Percentiles rank a stretch among this genome's conserved stretches.
phyloP scores from a whole-genome alignment of 139 green algal genomes.

The Chlorella vulgaris region DNA sequence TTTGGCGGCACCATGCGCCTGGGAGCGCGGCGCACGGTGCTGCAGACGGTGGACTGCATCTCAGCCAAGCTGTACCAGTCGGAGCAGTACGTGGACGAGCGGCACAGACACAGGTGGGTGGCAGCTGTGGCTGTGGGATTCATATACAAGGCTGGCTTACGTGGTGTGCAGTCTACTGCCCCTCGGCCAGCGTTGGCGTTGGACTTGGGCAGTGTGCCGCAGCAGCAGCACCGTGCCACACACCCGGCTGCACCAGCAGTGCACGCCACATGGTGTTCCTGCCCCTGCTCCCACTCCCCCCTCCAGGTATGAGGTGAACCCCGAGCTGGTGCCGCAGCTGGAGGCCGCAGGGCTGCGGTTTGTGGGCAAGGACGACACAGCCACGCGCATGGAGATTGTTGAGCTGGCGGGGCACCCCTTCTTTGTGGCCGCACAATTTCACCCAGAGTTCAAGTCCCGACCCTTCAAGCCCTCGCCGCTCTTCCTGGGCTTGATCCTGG shows the following conservation, averaged over 20 bases:
- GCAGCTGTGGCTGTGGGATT: too few relatives aligned
- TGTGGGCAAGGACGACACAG: constrained; percentile 93
- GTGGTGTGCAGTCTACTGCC: too few relatives aligned
- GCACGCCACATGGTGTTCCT: too few relatives aligned
- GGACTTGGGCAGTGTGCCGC: too few relatives aligned
- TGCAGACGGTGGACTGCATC: constrained; percentile 91
- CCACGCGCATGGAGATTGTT: constrained; percentile 96
- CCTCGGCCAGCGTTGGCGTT: too few relatives aligned
- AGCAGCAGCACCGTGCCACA: too few relatives aligned
- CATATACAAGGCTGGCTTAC: too few relatives aligned
- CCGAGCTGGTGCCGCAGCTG: constrained; percentile 84
- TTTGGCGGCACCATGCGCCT: constrained; percentile 98
- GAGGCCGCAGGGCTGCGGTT: constrained; percentile 89
- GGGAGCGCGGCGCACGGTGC: constrained; percentile 84
- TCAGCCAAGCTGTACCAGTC: constrained; percentile 92
- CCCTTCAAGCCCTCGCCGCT: constrained; percentile 79
- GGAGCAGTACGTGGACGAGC: constrained; percentile 88
- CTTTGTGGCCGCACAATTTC: constrained; percentile 89
- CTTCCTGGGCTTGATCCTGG: constrained; percentile 91
- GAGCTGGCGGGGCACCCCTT: constrained; percentile 91
- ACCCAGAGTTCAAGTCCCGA: constrained; percentile 93
- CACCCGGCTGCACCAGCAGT: too few relatives aligned
- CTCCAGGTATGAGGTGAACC: constrained; percentile 95
- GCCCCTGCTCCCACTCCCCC: too few relatives aligned
- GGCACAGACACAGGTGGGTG: constrained; percentile 92